Base-by-base conservation (phyloP, 2,329 filamentous ascomycete genomes). In the Zopfia rhizophila region DNA sequence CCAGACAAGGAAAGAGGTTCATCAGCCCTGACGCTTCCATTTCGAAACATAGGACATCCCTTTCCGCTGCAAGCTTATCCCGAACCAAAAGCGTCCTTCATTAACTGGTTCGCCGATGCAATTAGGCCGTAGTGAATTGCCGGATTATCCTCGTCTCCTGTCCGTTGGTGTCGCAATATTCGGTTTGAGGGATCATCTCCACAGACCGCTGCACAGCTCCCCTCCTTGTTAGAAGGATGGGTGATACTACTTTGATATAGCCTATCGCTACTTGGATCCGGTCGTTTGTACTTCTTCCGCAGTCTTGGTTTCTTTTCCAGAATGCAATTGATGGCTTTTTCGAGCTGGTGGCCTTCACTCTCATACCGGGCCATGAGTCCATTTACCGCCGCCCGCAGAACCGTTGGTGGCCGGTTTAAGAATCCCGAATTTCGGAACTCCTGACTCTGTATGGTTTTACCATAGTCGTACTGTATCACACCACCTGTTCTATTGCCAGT, bases 391-490 rank as follows among this genome's bases (percentile, higher is more conserved):
- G 45, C 38, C 22, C 51, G 55, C 8, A 68, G 43, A 13, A 56
- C 18, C 4, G 22, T 23, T 35, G 62, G 62, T 36, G 51, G 55
- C 13, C 27, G 40, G 33, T 54, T 42, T 5, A 57, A 28, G 12
- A 33, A 40, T 7, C 55, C 52, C 7, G 52, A 61, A 1, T 13
- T 8, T 25, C 50, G 24, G 22, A 64, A 63, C 1, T 22, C 24
- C 14, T 48, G 45, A 19, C 30, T 45, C 40, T 60, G 55, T n/a
- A n/a, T n/a, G n/a, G n/a, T n/a, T n/a, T n/a, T n/a, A n/a, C n/a
- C n/a, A n/a, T n/a, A n/a, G n/a, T 63, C 57, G 38, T 70, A 72
- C 17, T 72, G 68, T 5, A 70, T 28, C 3, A 72, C 60, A 5
- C 63, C 61, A 5, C 57, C 53, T 1, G 54, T 36, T 0, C 41